Evolutionary conservation across 1,284 basidiomycete species (phyloP).

Genomic region (Rhodotorula sp.): DNA sequence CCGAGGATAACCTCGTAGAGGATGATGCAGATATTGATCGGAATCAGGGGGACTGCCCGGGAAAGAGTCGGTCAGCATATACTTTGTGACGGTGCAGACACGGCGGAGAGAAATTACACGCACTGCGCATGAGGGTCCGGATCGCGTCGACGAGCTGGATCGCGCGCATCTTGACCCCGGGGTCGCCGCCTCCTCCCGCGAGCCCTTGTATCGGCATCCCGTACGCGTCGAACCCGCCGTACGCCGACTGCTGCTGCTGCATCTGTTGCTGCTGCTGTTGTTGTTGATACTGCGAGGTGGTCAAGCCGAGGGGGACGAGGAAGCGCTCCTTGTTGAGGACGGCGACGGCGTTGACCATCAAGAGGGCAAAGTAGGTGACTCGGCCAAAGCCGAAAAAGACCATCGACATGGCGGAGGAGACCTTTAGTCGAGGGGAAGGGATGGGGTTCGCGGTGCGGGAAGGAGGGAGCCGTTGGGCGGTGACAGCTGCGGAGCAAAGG

Average conservation of each 20-base stretch:
- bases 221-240: constrained; percentile 27
- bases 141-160: constrained; percentile 38
- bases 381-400: constrained; percentile 33
- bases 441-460: background rate
- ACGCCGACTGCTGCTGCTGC: constrained; percentile 3
- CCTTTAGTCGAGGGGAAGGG: background rate
- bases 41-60: constrained; percentile 36
- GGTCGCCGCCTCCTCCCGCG: background rate
- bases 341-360: constrained; percentile 40
- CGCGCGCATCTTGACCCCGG: constrained; percentile 30
- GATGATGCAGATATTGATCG: constrained; percentile 40
- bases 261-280: constrained; percentile 12
- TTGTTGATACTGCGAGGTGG: constrained; percentile 21
- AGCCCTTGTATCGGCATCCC: constrained; percentile 21
- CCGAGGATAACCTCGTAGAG: constrained; percentile 38
- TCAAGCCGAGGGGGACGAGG: constrained; percentile 37
- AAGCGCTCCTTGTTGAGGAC: constrained; percentile 40
- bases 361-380: constrained; percentile 38
- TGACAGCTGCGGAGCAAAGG: no score
- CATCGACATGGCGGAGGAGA: constrained; percentile 1
- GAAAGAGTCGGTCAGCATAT: background rate
- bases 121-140: constrained; percentile 39
- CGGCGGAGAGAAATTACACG: background rate
- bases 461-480: no score
- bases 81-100: no score